Base-by-base conservation (phyloP, 805 yeast species). In the Metschnikowia amazonensis region DNA sequence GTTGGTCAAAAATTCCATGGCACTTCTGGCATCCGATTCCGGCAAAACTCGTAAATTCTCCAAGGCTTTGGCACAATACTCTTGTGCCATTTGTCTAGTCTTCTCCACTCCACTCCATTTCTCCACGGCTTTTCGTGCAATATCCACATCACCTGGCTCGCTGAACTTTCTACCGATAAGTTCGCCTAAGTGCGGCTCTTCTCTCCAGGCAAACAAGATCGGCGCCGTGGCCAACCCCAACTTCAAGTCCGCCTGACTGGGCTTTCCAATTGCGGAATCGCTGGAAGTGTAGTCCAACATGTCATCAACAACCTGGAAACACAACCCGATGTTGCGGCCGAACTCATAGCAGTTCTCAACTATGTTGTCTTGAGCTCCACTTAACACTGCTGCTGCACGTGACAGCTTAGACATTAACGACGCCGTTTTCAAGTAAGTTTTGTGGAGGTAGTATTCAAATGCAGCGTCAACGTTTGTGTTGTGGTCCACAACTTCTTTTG, bases 171-270 rank as follows among this genome's bases (percentile, higher is more conserved):
- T 79, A 20, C 80, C 81, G 56, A 94, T 89, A 58, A 92, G 66
- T 30, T 80, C 82, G 2, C 97, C 98, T 39, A 94, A 73, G 47
- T 83, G 85, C 0, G 96, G 95, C 57, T 80, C 81, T 58, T 84
- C 80, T 58, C 79, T 82, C 99, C 99, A 94, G 1, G 99, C 98
- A 66, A 77, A 94, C 44, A 94, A 70, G 2, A 92, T 89, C 1
- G 99, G 99, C 0, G 97, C 98, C 0, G 99, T 94, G 1, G 98
- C 98, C 56, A 94, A 76, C 0, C 99, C 99, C 36, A 94, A 73
- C 63, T 90, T 81, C 56, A 94, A 75, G 67, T 94, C 99, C 3
- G 97, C 97, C 56, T 94, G 96, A 7, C 96, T 84, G 2, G 99
- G 98, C 65, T 94, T 94, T 30, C 99, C 99, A 47, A 94, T 70